Evolutionary conservation across 352 stramenopile genomes (phyloP), one percentile per base, ranked within the genome.

Genomic region (Globisporangium paddicum): DNA sequence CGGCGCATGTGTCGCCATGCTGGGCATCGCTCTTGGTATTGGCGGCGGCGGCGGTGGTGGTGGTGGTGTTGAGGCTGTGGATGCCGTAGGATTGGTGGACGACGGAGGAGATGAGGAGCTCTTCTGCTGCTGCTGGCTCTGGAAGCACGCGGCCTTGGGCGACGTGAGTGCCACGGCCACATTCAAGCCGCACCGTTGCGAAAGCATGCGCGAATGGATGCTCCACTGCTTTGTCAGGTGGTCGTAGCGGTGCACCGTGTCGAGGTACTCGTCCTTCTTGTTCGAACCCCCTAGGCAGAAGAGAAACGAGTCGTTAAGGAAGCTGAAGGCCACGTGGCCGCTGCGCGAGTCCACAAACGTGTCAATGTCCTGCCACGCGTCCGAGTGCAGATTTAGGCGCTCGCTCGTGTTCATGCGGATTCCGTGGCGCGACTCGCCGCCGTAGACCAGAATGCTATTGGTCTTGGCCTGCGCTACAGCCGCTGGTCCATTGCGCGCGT

Each of bases 251-350:
- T 87, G 77, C 11, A 91, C 82, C 9, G 74, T 69, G 49, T 87
- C 75, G 48, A 89, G 44, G 47, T 89, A 87, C 60, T 87, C 79
- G 58, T 91, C 81, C 42, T 87, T 87, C 55, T 87, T 85, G 63
- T 87, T 88, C 28, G 82, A 88, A n/a, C 82, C 82, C 2, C 82
- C 82, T 7, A 89, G 55, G 25, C 69, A 80, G 53, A 87, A 89
- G n/a, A 89, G 45, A 25, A 88, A 91, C 26, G 77, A 86, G 40
- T 89, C 77, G 9, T 69, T 66, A 5, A 89, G 59, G 54, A 87
- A 79, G 5, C 72, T 73, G 26, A 87, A 69, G 0, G 79, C 82
- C 3, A 76, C 77, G 30, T 91, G 82, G 28, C 82, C 82, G 38
- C 82, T 89, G 16, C 79, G 75, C 32, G 68, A 81, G 61, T 88